Conservation (phyloP, 306 rosid genomes). For the Astragalus glycyphyllos region DNA sequence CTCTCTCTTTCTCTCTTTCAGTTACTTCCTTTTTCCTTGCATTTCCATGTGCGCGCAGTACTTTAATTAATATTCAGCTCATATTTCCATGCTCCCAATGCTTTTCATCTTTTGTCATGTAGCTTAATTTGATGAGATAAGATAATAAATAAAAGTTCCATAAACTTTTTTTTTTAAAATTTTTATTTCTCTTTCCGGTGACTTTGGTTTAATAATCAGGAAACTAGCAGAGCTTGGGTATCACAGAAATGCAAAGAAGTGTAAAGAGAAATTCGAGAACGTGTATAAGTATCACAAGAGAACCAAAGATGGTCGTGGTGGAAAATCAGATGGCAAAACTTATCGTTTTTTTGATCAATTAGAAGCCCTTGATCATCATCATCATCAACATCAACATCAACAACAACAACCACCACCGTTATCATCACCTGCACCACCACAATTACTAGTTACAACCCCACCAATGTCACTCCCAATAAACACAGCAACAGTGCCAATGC, state of each 20-base stretch:
- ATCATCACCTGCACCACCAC: background rate
- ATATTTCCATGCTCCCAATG: constrained; percentile 35
- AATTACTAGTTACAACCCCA: constrained; percentile 10
- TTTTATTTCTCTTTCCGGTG: background rate
- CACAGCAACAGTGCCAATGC: constrained; percentile 26
- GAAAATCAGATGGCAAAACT: constrained; percentile 82
- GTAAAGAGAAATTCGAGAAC: constrained; percentile 97
- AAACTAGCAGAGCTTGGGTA: constrained; percentile 90
- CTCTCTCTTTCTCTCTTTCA: constrained; percentile 36
- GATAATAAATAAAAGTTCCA: constrained; percentile 43
- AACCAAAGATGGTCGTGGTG: constrained; percentile 85
- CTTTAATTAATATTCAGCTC: constrained; percentile 7
- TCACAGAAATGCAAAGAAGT: constrained; percentile 81
- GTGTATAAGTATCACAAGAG: constrained; percentile 92
- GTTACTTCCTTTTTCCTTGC: constrained; percentile 36
- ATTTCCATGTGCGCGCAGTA: background rate
- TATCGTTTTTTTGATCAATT: constrained; percentile 86
- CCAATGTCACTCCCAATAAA: background rate
- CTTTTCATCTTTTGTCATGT: constrained; percentile 42
- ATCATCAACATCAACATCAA: constrained; percentile 30
- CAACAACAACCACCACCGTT: constrained; percentile 33
- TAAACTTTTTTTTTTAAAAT: background rate
- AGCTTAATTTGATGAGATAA: constrained; percentile 50
- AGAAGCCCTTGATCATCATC: constrained; percentile 67
- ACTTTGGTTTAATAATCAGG: constrained; percentile 46